Evolutionary conservation across 177 flowering plant species (phyloP).

Genomic region (Vitis hybrid): DNA sequence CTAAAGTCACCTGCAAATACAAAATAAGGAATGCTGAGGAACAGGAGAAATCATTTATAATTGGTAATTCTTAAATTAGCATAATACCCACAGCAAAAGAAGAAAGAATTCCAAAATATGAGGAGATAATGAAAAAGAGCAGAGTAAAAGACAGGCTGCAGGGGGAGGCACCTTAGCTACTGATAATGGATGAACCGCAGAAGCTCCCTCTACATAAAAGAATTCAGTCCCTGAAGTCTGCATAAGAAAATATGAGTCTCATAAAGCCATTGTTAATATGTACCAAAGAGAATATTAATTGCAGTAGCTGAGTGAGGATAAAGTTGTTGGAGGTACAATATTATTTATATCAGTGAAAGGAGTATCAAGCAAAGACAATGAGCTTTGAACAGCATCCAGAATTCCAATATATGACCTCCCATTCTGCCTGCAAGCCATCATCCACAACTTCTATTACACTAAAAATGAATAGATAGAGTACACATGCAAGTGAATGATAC

Average conservation of each 20-base stretch:
- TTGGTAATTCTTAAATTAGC: background rate
- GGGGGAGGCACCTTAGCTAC: constrained; percentile 48
- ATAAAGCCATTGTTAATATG: constrained; percentile 3
- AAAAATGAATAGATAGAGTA: background rate
- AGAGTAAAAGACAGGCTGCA: background rate
- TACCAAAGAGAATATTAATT: background rate
- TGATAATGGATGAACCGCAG: constrained; percentile 63
- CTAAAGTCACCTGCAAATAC: constrained; percentile 59
- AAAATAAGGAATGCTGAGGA: background rate
- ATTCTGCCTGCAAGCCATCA: constrained; percentile 62
- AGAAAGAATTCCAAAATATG: background rate
- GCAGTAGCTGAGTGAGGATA: background rate
- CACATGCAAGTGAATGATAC: background rate
- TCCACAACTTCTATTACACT: background rate
- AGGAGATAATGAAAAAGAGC: background rate
- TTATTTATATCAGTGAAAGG: constrained; percentile 83
- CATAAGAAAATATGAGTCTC: constrained; percentile 15
- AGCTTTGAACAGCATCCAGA: constrained; percentile 48
- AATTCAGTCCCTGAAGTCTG: constrained; percentile 56
- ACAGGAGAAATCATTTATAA: background rate
- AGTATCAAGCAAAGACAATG: constrained; percentile 54
- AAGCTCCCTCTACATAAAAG: constrained; percentile 88
- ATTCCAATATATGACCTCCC: constrained; percentile 86
- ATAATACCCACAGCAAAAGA: background rate
- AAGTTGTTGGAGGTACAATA: constrained; percentile 45